phyloP scores from a whole-genome alignment of 176 grass and related monocot genomes.

The Cymbopogon citratus region DNA sequence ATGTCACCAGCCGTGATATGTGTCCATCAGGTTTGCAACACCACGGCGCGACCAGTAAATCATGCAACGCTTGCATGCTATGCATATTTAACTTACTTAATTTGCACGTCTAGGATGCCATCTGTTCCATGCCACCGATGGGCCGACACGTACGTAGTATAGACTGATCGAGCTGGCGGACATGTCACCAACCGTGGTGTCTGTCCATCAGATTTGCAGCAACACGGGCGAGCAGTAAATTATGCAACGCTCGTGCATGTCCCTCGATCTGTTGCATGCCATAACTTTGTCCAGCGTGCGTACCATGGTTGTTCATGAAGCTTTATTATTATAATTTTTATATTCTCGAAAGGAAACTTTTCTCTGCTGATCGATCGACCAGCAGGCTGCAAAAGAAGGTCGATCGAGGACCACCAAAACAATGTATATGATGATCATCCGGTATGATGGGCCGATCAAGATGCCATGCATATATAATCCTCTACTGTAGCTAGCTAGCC shows the following conservation, averaged over 20 bases:
- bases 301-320: background rate
- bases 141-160: background rate
- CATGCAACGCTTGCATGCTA: background rate
- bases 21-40: background rate
- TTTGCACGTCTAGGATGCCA: no score
- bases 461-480: background rate
- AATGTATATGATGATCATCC: background rate
- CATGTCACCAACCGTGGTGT: background rate
- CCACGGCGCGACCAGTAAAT: background rate
- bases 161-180: background rate
- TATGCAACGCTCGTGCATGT: background rate
- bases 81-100: no score
- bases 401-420: conserved; percentile 7
- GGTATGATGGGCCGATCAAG: background rate
- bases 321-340: background rate
- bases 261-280: background rate
- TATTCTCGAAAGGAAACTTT: background rate
- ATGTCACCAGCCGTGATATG: background rate
- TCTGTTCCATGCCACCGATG: background rate
- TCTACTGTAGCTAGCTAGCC: background rate
- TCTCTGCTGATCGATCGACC: background rate
- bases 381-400: conserved; percentile 5
- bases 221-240: background rate
- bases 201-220: background rate
- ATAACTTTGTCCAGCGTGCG: no score